Evolutionary conservation across 2,329 filamentous ascomycete genomes (phyloP).

Genomic region (Fusarium sp.): DNA sequence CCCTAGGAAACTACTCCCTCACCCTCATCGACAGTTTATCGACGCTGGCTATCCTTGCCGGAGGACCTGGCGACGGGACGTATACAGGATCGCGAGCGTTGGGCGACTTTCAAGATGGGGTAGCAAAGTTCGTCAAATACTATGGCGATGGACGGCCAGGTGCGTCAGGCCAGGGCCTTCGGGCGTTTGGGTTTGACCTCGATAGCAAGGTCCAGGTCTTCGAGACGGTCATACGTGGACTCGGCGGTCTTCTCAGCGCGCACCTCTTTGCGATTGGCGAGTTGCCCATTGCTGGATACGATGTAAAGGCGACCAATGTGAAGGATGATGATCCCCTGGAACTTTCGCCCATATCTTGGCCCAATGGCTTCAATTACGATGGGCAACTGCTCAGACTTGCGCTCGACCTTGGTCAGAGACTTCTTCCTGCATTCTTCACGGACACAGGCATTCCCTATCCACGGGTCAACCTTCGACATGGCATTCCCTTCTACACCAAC

Average conservation of each 20-base stretch:
- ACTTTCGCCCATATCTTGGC: constrained; percentile 72
- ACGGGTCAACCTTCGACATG: constrained; percentile 88
- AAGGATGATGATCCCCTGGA: constrained; percentile 56
- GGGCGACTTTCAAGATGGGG: constrained; percentile 81
- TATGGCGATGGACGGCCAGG: constrained; percentile 87
- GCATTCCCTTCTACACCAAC: constrained; percentile 92
- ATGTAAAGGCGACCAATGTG: constrained; percentile 55
- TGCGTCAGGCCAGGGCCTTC: constrained; percentile 73
- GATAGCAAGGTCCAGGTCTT: constrained; percentile 99
- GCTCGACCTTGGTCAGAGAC: constrained; percentile 81
- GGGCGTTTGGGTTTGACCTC: constrained; percentile 86
- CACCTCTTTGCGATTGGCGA: constrained; percentile 94
- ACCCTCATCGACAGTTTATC: constrained; percentile 96
- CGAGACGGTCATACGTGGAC: constrained; percentile 93
- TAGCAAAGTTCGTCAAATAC: constrained; percentile 78
- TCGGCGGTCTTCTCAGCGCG: constrained; percentile 90
- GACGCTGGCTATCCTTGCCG: constrained; percentile 91
- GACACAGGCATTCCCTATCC: constrained; percentile 93
- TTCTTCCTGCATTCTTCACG: constrained; percentile 93
- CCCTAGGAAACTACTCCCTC: constrained; percentile 95
- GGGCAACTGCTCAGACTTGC: constrained; percentile 92
- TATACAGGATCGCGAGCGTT: constrained; percentile 62
- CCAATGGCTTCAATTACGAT: constrained; percentile 83
- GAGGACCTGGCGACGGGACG: constrained; percentile 63
- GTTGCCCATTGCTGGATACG: constrained; percentile 84